Base-by-base conservation (phyloP, 192 early-diverging fungal species). In the Gonapodya prolifera region DNA sequence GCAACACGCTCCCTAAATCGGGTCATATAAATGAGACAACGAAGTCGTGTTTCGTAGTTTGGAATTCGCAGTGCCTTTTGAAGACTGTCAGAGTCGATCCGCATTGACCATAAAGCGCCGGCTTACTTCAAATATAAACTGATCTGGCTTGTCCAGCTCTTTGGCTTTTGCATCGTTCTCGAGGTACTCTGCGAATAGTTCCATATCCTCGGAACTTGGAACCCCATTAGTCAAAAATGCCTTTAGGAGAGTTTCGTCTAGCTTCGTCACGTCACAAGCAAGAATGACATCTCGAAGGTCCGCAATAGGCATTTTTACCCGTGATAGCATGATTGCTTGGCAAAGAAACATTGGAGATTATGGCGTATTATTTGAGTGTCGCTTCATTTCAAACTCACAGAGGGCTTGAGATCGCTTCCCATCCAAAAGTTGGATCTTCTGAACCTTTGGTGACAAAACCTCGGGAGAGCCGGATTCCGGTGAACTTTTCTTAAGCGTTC, bases 151-250 rank as follows among this genome's bases (percentile, higher is more conserved):
- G 33, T 76, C 75, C 29, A 76, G 75, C 17, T 33, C 75, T 61
- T 61, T 61, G 8, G 45, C 45, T 61, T 61, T 61, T 61, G 45
- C 8, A 16, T 61, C 45, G 45, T 61, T 61, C 23, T 61, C 45
- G 45, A 61, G 8, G 45, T 61, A 61, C 23, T 61, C 45, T 18
- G 34, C 75, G 0, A 76, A 17, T 2, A 35, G 33, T 28, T 76
- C 75, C 16, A 34, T 17, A 30, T 76, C 75, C 18, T 76, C 75
- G 35, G 75, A 33, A 33, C 31, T 34, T 35, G 75, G 75, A n/a
- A 34, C 29, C 23, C 45, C 45, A 23, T 76, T 76, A 30, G 75
- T 35, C 8, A 34, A 16, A 34, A 76, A 35, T 8, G 75, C n/a
- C 17, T 33, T 23, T 2, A 76, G 32, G 29, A 76, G 75, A 2